Evolutionary conservation across 768 basidiomycete species (phyloP).

Genomic region (Leccinum aurantiacum): DNA sequence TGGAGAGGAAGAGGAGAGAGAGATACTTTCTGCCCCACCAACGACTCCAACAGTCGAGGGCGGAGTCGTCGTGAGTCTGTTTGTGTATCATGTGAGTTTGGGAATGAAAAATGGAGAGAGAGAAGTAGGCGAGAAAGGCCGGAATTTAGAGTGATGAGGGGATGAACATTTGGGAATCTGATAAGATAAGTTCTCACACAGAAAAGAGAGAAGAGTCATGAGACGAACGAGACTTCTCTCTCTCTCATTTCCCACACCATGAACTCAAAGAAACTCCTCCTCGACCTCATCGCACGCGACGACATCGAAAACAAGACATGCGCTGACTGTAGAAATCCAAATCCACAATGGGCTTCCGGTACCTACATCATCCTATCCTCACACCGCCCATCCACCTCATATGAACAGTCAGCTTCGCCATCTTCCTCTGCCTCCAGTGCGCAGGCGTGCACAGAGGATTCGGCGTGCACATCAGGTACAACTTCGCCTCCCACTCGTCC

Average conservation of each 20-base stretch:
- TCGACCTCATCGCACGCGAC: conserved; percentile 70
- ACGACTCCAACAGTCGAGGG: conserved; percentile 66
- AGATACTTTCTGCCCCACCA: conserved; percentile 66
- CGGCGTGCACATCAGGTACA: conserved; percentile 51
- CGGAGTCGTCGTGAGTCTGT: conserved; percentile 38
- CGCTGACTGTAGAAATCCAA: conserved; percentile 83
- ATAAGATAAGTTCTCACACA: conserved; percentile 34
- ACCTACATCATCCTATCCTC: neutral
- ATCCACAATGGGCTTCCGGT: conserved; percentile 96
- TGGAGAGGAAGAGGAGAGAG: neutral
- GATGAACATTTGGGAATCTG: conserved; percentile 26
- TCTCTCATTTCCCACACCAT: conserved; percentile 4
- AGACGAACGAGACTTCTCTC: conserved; percentile 10
- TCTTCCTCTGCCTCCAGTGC: conserved; percentile 91
- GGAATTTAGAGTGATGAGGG: neutral
- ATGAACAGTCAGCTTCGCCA: conserved; percentile 59
- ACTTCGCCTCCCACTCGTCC: neutral
- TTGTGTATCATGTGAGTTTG: conserved; percentile 61
- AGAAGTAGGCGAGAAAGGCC: neutral
- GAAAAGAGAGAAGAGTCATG: too few species aligned
- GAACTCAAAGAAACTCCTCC: conserved; percentile 63
- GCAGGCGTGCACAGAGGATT: conserved; percentile 84
- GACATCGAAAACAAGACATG: conserved; percentile 77
- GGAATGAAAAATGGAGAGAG: neutral
- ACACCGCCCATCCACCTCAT: neutral